phyloP scores from a whole-genome alignment of 2,329 filamentous ascomycete species.

The Blumeria graminis region DNA sequence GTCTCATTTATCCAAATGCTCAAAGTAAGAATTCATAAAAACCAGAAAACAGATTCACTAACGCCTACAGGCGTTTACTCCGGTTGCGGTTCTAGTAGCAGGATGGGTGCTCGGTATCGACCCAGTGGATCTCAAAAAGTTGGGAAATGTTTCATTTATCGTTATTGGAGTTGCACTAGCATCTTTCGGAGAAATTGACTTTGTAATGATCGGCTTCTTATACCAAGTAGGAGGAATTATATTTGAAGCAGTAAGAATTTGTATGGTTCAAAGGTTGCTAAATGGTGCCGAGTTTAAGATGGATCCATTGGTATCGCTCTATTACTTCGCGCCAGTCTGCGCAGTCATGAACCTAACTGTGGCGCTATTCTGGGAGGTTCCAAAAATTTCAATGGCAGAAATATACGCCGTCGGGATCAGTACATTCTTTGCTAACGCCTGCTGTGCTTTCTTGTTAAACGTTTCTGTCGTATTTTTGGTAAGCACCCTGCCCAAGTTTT shows the following conservation, averaged over 20 bases:
- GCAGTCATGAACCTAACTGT: constrained; percentile 58
- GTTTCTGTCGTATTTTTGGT: constrained; percentile 71
- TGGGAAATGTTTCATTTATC: constrained; percentile 85
- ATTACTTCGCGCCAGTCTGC: constrained; percentile 75
- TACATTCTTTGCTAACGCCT: constrained; percentile 51
- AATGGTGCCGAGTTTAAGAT: constrained; percentile 75
- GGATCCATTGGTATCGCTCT: constrained; percentile 70
- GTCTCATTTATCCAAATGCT: constrained; percentile 99
- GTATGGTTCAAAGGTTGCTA: constrained; percentile 63
- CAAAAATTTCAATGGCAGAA: constrained; percentile 41
- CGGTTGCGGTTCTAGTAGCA: constrained; percentile 73
- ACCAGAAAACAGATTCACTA: neutral
- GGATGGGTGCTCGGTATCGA: constrained; percentile 66
- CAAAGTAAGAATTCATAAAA: constrained; percentile 37
- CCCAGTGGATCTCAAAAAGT: constrained; percentile 60
- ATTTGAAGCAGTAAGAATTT: constrained; percentile 63
- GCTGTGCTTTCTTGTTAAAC: constrained; percentile 60
- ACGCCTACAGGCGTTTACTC: constrained; percentile 53
- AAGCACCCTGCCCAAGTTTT: constrained; percentile 18
- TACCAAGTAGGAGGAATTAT: constrained; percentile 57
- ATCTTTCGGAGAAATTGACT: constrained; percentile 86
- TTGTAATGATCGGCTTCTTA: constrained; percentile 56
- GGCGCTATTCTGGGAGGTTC: constrained; percentile 50
- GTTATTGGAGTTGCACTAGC: constrained; percentile 88
- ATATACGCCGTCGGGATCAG: constrained; percentile 49